Evolutionary conservation across 2,329 filamentous ascomycete genomes (phyloP).

Genomic region (Pezicula rhizophila): DNA sequence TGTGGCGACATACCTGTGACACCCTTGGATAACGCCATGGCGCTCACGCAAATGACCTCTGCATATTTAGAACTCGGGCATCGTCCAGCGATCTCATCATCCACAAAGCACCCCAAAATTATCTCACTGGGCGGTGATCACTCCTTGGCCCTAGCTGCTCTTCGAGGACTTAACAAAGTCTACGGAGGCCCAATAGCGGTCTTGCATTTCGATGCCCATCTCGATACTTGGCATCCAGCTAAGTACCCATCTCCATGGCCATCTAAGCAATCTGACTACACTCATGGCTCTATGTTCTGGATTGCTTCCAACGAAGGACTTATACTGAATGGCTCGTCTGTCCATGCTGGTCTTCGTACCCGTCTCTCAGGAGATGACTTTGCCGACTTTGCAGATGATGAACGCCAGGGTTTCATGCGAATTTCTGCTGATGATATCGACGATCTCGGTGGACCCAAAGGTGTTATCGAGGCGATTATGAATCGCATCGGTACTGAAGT

Average conservation of each 20-base stretch:
- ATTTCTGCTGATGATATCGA: slow-evolving; percentile 85
- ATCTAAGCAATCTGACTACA: slow-evolving; percentile 67
- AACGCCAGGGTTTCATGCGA: slow-evolving; percentile 69
- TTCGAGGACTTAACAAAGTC: slow-evolving; percentile 57
- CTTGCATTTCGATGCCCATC: slow-evolving; percentile 63
- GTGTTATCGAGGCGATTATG: slow-evolving; percentile 67
- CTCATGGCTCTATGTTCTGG: slow-evolving; percentile 90
- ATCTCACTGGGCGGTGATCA: slow-evolving; percentile 71
- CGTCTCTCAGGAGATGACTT: slow-evolving; percentile 62
- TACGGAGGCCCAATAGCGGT: slow-evolving; percentile 61
- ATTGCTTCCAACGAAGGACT: slow-evolving; percentile 76
- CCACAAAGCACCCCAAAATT: slow-evolving; percentile 30
- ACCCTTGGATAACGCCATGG: slow-evolving; percentile 79
- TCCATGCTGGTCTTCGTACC: slow-evolving; percentile 79
- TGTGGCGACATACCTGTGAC: slow-evolving; percentile 87
- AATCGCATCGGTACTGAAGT: slow-evolving; percentile 64
- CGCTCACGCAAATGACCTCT: slow-evolving; percentile 69
- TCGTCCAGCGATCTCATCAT: slow-evolving; percentile 19
- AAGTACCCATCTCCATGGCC: slow-evolving; percentile 76
- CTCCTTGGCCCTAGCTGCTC: slow-evolving; percentile 61
- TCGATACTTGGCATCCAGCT: slow-evolving; percentile 33
- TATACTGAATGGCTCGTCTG: slow-evolving; percentile 65
- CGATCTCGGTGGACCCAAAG: slow-evolving; percentile 61
- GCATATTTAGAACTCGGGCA: slow-evolving; percentile 24
- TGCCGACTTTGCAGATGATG: slow-evolving; percentile 66